phyloP scores from a whole-genome alignment of 768 basidiomycete species.

The Arthromyces matolae region DNA sequence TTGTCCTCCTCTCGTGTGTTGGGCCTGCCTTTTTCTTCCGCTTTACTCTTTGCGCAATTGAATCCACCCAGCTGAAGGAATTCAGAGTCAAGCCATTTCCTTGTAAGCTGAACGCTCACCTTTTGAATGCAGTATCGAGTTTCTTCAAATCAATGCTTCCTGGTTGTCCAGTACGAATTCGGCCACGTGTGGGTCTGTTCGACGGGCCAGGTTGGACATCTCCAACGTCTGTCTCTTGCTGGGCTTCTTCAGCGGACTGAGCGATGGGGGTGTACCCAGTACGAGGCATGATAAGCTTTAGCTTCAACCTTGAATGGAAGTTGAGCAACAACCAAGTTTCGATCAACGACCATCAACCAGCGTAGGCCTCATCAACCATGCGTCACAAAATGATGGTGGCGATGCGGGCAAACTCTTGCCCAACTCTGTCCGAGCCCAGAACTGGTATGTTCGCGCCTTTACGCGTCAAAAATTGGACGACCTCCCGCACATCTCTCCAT shows the following conservation, averaged over 20 bases:
- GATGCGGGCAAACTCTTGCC: too few relatives aligned
- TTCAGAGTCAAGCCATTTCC: too few relatives aligned
- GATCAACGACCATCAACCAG: too few relatives aligned
- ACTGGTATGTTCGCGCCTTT: slow-evolving; percentile 70
- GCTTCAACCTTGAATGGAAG: too few relatives aligned
- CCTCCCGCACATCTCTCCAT: slow-evolving; percentile 67
- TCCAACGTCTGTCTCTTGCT: slow-evolving; percentile 38
- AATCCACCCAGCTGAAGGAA: slow-evolving; percentile 72
- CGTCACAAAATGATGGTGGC: background rate
- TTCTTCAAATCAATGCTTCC: slow-evolving; percentile 77
- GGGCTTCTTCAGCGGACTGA: slow-evolving; percentile 38
- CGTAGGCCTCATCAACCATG: background rate
- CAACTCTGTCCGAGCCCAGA: slow-evolving; percentile 40
- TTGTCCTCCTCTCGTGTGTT: slow-evolving; percentile 63
- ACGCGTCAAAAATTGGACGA: slow-evolving; percentile 63
- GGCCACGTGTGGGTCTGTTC: slow-evolving; percentile 27
- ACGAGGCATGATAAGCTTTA: slow-evolving; percentile 31
- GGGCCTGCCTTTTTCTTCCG: slow-evolving; percentile 71
- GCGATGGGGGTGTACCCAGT: slow-evolving; percentile 47
- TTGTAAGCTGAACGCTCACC: too few relatives aligned
- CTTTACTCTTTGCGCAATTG: slow-evolving; percentile 81
- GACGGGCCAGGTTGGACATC: slow-evolving; percentile 26
- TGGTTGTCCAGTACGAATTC: slow-evolving; percentile 39
- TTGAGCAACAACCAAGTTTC: too few relatives aligned
- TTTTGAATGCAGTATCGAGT: slow-evolving; percentile 80